A percentile compares a stretch with the other conserved stretches of the same genome.
phyloP scores from a whole-genome alignment of 2,329 filamentous ascomycete genomes.

The Cladosporium cucumerinum region DNA sequence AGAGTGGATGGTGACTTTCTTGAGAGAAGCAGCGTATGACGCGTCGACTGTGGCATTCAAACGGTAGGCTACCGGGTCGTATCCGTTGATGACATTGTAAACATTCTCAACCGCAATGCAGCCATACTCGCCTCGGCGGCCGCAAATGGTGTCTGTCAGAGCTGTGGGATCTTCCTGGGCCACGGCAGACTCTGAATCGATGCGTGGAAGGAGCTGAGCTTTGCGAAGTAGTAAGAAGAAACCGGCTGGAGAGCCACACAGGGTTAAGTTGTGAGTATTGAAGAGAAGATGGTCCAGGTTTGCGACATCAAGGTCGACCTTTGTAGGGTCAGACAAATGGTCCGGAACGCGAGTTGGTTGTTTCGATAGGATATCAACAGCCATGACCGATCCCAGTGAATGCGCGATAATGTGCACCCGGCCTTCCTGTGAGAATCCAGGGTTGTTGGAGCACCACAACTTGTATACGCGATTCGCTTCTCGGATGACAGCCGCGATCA shows the following conservation, averaged over 20 bases:
- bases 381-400: conserved; percentile 91
- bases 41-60: conserved; percentile 88
- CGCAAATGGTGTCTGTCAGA: conserved; percentile 58
- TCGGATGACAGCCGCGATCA: conserved; percentile 81
- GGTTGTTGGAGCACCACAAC: conserved; percentile 92
- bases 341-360: conserved; percentile 71
- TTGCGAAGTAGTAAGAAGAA: conserved; percentile 88
- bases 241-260: conserved; percentile 83
- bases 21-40: conserved; percentile 71
- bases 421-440: conserved; percentile 71
- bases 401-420: conserved; percentile 91
- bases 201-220: conserved; percentile 68
- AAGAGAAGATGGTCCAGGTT: conserved; percentile 71
- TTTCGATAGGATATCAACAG: conserved; percentile 81
- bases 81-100: conserved; percentile 83
- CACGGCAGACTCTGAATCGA: conserved; percentile 71
- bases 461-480: conserved; percentile 96
- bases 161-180: conserved; percentile 60
- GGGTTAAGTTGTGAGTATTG: conserved; percentile 82
- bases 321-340: conserved; percentile 34
- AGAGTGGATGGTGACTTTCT: conserved; percentile 74
- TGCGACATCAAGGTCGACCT: conserved; percentile 22
- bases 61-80: conserved; percentile 81
- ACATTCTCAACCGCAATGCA: conserved; percentile 93
- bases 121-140: conserved; percentile 76